Conservation (phyloP, 345 rosid species). For the Geranium rotundifolium region DNA sequence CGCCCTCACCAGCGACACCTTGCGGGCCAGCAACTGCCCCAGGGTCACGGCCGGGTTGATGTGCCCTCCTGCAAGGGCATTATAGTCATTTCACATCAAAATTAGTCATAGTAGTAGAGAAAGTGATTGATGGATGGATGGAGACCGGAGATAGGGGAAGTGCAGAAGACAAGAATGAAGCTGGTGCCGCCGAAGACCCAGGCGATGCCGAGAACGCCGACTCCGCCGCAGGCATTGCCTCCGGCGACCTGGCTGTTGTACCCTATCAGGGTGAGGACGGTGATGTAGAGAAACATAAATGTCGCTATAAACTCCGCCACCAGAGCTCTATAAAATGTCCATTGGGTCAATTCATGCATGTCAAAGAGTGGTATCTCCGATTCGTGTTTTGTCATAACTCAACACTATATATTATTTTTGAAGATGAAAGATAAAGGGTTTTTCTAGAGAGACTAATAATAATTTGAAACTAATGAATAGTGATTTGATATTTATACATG, state of each 20-base stretch:
- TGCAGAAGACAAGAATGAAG: slow-evolving; percentile 85
- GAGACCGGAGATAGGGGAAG: slow-evolving; percentile 83
- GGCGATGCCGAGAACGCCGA: slow-evolving; percentile 79
- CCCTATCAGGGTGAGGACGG: slow-evolving; percentile 72
- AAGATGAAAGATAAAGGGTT: too few species aligned
- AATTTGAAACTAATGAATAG: too few species aligned
- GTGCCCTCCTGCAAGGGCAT: slow-evolving; percentile 41
- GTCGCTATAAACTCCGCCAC: slow-evolving; percentile 88
- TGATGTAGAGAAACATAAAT: slow-evolving; percentile 64
- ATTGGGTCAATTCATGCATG: slow-evolving; percentile 41
- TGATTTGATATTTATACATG: too few species aligned
- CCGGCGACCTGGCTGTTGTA: slow-evolving; percentile 39
- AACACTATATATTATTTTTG: too few species aligned
- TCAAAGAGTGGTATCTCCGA: slow-evolving; percentile 61
- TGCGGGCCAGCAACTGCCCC: slow-evolving; percentile 48
- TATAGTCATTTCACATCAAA: too few species aligned
- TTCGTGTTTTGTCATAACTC: too few species aligned
- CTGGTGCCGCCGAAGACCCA: slow-evolving; percentile 98
- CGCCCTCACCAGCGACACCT: slow-evolving; percentile 42
- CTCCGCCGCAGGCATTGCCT: slow-evolving; percentile 52
- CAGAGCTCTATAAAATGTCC: slow-evolving; percentile 75
- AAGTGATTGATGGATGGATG: too few species aligned
- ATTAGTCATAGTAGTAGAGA: too few species aligned
- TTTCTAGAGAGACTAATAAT: too few species aligned
- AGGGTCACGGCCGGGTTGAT: slow-evolving; percentile 59